Evolutionary conservation across 306 rosid species (phyloP).

Genomic region (Echinosophora koreensis): DNA sequence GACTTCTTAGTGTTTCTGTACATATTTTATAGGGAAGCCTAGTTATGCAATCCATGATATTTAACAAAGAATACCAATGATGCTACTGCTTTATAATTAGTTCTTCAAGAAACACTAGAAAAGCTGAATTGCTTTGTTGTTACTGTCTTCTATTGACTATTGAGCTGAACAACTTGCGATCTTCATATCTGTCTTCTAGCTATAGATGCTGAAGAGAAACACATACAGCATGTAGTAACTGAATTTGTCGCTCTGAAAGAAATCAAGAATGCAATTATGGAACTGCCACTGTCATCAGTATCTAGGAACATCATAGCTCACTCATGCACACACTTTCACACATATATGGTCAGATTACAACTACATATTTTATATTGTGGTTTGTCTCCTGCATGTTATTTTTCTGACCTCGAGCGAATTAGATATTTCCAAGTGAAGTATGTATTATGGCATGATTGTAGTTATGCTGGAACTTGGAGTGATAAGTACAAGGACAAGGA

Average conservation of each 20-base stretch:
- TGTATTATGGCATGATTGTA: slow-evolving; percentile 46
- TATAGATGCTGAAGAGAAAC: neutral
- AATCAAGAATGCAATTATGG: slow-evolving; percentile 29
- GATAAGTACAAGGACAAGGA: slow-evolving; percentile 86
- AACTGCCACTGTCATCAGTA: neutral
- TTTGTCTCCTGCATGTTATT: neutral
- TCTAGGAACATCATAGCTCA: too few relatives aligned
- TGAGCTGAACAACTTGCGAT: neutral
- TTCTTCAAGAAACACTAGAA: neutral
- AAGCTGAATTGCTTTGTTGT: neutral
- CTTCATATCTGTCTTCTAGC: neutral
- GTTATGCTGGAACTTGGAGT: slow-evolving; percentile 93
- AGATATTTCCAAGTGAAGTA: neutral
- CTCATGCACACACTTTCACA: too few relatives aligned
- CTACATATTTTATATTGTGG: neutral
- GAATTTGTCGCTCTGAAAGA: neutral
- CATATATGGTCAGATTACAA: too few relatives aligned
- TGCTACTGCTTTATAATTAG: neutral
- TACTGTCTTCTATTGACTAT: neutral
- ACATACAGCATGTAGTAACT: neutral
- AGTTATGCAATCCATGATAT: neutral
- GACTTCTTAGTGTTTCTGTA: neutral
- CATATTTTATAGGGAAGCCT: slow-evolving; percentile 11
- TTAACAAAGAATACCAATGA: neutral
- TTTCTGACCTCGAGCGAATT: slow-evolving; percentile 3